These are phyloP conservation scores for Tricholoma sp. DNA, from an alignment of 768 basidiomycete species.

Conservation along the genomic window DNA sequence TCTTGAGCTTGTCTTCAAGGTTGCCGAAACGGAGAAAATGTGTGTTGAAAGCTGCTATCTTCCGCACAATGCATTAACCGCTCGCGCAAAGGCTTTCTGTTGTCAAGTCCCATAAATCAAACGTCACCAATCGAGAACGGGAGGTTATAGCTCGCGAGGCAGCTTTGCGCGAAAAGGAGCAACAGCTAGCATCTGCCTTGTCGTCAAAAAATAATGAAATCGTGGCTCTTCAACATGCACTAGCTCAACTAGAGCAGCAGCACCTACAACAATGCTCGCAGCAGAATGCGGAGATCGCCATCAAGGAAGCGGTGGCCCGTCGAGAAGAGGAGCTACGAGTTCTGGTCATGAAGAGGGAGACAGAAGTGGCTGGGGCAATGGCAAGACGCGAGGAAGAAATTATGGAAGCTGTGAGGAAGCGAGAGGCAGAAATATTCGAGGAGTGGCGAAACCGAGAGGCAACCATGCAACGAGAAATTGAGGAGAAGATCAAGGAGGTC, in stretches of 20 bases:
- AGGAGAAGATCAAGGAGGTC: slow-evolving; percentile 39
- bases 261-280: slow-evolving; percentile 23
- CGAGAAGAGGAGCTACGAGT: slow-evolving; percentile 68
- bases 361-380: slow-evolving; percentile 64
- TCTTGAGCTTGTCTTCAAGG: slow-evolving; percentile 63
- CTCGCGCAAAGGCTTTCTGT: slow-evolving; percentile 44
- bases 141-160: slow-evolving; percentile 58
- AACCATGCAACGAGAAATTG: slow-evolving; percentile 47
- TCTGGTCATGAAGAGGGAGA: slow-evolving; percentile 62
- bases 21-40: slow-evolving; percentile 78
- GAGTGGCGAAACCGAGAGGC: slow-evolving; percentile 54
- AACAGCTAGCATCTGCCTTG: slow-evolving; percentile 40
- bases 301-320: slow-evolving; percentile 53
- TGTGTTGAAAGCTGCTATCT: slow-evolving; percentile 24
- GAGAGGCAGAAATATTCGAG: slow-evolving; percentile 59
- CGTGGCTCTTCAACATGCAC: slow-evolving; percentile 37
- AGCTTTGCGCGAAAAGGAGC: slow-evolving; percentile 50
- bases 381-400: slow-evolving; percentile 66
- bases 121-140: slow-evolving; percentile 54
- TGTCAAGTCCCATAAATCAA: slow-evolving; percentile 60
- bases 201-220: slow-evolving; percentile 61
- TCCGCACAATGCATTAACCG: not conserved
- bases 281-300: slow-evolving; percentile 36
- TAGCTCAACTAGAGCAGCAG: slow-evolving; percentile 36
- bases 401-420: slow-evolving; percentile 56